Evolutionary conservation across 768 basidiomycete species (phyloP), one percentile per base, ranked within the genome.

Genomic region (Trametes gibbosa): DNA sequence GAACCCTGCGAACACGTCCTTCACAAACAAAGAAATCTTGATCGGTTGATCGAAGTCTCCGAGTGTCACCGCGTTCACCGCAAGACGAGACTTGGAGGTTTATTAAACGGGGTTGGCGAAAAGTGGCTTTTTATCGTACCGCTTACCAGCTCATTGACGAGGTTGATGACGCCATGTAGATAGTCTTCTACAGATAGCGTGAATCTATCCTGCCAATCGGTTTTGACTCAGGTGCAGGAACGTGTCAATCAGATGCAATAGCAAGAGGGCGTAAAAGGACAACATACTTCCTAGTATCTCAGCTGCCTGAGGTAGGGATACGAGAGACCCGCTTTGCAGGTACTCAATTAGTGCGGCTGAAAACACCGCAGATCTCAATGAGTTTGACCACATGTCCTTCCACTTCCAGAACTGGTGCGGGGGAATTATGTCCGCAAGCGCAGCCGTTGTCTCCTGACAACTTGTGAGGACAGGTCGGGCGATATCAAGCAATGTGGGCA

Each of bases 301-400:
- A 49, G 77, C 76, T 2, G 80, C 78, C 50, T 78, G 72, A 12
- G 78, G 65, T 16, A 91, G 67, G 1, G 88, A 79, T 40, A 89
- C 75, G 25, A 93, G 79, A 37, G 74, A 78, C 24, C 87, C 79
- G 35, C 66, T 77, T 5, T 79, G 75, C 7, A 93, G 76, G 66
- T 86, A 93, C 66, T 87, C 81, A 13, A 85, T 76, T 34, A 92
- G 70, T 17, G 85, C 81, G 0, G 83, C 84, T 40, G 82, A 79
- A 65, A 87, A 92, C 0, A 91, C 77, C 12, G 83, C 82, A 17
- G 79, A 80, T 56, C 90, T 79, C 37, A 92, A 69, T 3, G 87
- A 85, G 66, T 82, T 84, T 0, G 81, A 79, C 90, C 90, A 92
- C 83, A 89, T 83, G 24, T 91, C 89, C 69, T 88, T 90, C 87